These are phyloP conservation scores for Alternaria gaisen DNA, from an alignment of 2,329 filamentous ascomycete genomes.

Conservation along the genomic window DNA sequence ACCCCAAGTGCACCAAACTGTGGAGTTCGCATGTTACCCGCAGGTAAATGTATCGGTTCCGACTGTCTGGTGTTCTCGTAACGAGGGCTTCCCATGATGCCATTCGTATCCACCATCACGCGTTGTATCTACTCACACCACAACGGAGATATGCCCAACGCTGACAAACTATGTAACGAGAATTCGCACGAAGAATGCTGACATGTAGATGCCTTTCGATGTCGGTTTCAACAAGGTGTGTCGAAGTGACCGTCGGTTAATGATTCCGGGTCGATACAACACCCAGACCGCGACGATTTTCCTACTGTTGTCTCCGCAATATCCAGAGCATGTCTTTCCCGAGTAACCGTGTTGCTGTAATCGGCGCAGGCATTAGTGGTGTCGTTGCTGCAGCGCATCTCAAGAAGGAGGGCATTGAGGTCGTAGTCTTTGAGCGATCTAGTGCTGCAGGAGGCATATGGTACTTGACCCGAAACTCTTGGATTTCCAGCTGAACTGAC, in stretches of 20 bases:
- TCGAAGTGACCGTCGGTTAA: neutral
- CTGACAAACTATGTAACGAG: constrained; percentile 15
- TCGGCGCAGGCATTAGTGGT: constrained; percentile 51
- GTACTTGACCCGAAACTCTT: constrained; percentile 42
- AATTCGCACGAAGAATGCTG: neutral
- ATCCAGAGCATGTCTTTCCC: constrained; percentile 23
- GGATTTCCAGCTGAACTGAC: neutral
- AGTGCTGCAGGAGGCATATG: constrained; percentile 64
- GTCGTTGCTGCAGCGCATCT: constrained; percentile 49
- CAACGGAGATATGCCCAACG: neutral
- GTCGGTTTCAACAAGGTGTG: neutral
- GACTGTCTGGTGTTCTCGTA: neutral
- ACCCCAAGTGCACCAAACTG: neutral
- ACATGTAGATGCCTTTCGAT: neutral
- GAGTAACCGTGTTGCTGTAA: constrained; percentile 42
- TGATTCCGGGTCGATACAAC: neutral
- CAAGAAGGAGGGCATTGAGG: constrained; percentile 51
- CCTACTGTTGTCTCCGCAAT: neutral
- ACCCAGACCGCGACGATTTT: neutral
- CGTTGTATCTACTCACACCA: constrained; percentile 4
- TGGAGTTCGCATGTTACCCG: neutral
- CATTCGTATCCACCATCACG: constrained; percentile 30
- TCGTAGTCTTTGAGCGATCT: constrained; percentile 64
- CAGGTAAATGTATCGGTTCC: neutral
- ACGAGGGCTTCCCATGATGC: constrained; percentile 28